Evolutionary conservation across 257 asterid species (phyloP).

Genomic region (Solanum chmielewskii): DNA sequence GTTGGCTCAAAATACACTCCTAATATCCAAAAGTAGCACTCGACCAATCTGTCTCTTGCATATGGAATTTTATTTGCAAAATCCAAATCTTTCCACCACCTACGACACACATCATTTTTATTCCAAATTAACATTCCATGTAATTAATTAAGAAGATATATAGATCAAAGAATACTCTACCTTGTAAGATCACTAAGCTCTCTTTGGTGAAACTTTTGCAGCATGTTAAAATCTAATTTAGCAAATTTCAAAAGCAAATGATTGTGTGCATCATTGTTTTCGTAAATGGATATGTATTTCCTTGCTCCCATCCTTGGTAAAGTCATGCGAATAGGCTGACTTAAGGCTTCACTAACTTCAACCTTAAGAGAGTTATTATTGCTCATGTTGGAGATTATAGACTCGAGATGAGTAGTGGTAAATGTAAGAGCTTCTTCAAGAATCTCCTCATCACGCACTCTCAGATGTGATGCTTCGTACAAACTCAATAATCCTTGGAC

Average conservation of each 20-base stretch:
- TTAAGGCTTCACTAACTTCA: slow-evolving; percentile 3
- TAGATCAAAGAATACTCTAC: neutral
- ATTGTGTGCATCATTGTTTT: too few species aligned
- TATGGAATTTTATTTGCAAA: neutral
- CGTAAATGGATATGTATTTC: too few species aligned
- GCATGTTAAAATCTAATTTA: too few species aligned
- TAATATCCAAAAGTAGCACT: slow-evolving; percentile 5
- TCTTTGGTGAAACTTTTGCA: too few species aligned
- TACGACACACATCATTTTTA: neutral
- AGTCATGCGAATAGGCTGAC: slow-evolving; percentile 4
- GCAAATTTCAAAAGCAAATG: too few species aligned
- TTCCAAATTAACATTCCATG: neutral
- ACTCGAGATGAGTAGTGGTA: neutral
- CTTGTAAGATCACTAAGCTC: too few species aligned
- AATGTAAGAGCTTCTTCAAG: slow-evolving; percentile 12
- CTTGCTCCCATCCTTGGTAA: neutral
- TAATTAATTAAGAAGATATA: neutral
- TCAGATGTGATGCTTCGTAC: slow-evolving; percentile 15
- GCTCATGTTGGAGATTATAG: neutral
- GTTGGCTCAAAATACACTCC: neutral
- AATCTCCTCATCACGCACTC: slow-evolving; percentile 1
- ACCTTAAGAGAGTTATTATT: neutral
- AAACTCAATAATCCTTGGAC: neutral
- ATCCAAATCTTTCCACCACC: neutral
- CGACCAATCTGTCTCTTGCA: slow-evolving; percentile 25